Evolutionary conservation across 108 stramenopile species (phyloP).

Genomic region (Nitzschia palea): DNA sequence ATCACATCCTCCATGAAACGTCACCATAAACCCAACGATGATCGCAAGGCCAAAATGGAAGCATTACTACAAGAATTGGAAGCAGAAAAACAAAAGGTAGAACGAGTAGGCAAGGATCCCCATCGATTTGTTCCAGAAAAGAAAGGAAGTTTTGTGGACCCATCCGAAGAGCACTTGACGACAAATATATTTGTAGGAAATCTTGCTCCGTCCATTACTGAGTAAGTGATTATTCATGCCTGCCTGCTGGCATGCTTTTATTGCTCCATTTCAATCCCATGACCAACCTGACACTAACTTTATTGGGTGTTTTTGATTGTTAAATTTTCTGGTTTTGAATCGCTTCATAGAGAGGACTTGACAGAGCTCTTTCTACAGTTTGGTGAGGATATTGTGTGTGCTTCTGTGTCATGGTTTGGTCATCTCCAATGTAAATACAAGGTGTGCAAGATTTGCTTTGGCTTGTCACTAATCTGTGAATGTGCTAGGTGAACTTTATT

Average conservation of each 20-base stretch:
- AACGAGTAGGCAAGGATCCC: neutral
- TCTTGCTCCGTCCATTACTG: slow-evolving; percentile 81
- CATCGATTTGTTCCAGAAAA: slow-evolving; percentile 49
- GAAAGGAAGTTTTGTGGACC: slow-evolving; percentile 73
- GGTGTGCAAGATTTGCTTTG: neutral
- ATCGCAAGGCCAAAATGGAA: slow-evolving; percentile 78
- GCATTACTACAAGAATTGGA: slow-evolving; percentile 72
- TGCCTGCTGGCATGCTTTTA: too few relatives aligned
- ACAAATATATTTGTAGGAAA: slow-evolving; percentile 90
- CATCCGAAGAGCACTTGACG: slow-evolving; percentile 75
- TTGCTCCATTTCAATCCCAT: neutral
- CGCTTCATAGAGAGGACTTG: slow-evolving; percentile 11
- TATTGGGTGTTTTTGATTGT: neutral
- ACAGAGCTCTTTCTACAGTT: slow-evolving; percentile 80
- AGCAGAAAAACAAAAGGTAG: slow-evolving; percentile 36
- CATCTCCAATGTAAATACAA: slow-evolving; percentile 7
- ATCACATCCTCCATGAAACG: slow-evolving; percentile 62
- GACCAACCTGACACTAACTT: too few relatives aligned
- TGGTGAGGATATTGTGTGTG: slow-evolving; percentile 55
- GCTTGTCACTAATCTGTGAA: slow-evolving; percentile 14
- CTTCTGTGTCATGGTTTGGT: slow-evolving; percentile 3
- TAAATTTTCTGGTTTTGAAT: neutral
- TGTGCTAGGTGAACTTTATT: slow-evolving; percentile 69
- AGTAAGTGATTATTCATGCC: too few relatives aligned
- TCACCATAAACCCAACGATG: slow-evolving; percentile 47